Evolutionary conservation across 352 stramenopile genomes (phyloP).

Genomic region (Phytophthora chlamydospora): DNA sequence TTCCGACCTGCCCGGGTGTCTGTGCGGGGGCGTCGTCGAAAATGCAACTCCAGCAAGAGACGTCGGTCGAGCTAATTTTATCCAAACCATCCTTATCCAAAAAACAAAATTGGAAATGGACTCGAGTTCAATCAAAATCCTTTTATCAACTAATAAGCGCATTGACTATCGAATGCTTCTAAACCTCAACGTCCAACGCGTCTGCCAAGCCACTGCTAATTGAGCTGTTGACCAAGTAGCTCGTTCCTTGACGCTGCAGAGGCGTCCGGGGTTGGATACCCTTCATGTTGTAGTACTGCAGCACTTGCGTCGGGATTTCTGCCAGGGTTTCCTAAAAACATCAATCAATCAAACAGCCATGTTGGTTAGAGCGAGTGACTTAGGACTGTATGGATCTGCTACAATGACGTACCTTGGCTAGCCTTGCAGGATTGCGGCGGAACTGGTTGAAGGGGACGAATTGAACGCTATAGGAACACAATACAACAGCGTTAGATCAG

Average conservation of each 20-base stretch:
- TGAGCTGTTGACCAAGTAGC: conserved; percentile 39
- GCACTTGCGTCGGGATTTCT: conserved; percentile 68
- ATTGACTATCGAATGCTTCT: conserved; percentile 10
- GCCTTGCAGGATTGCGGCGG: conserved; percentile 55
- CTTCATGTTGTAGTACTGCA: conserved; percentile 65
- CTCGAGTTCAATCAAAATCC: not conserved
- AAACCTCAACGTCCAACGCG: conserved; percentile 37
- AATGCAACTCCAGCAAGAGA: conserved; percentile 1
- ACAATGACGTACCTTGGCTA: conserved; percentile 48
- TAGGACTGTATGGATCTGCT: too few relatives aligned
- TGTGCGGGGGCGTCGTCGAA: not conserved
- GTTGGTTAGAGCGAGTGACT: not conserved
- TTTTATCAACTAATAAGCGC: conserved; percentile 6
- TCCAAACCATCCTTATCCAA: not conserved
- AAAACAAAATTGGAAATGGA: too few relatives aligned
- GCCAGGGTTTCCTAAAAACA: conserved; percentile 57
- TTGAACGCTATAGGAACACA: conserved; percentile 56
- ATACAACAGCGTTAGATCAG: conserved; percentile 1
- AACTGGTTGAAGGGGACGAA: conserved; percentile 82
- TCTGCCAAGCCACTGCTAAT: conserved; percentile 26
- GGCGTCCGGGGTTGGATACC: conserved; percentile 59
- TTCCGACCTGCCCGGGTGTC: not conserved
- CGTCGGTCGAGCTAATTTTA: conserved; percentile 14
- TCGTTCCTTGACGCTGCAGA: conserved; percentile 62
- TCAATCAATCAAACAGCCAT: not conserved